Evolutionary conservation across 177 flowering plant genomes (phyloP).

Genomic region (Tripterygium wilfordii): DNA sequence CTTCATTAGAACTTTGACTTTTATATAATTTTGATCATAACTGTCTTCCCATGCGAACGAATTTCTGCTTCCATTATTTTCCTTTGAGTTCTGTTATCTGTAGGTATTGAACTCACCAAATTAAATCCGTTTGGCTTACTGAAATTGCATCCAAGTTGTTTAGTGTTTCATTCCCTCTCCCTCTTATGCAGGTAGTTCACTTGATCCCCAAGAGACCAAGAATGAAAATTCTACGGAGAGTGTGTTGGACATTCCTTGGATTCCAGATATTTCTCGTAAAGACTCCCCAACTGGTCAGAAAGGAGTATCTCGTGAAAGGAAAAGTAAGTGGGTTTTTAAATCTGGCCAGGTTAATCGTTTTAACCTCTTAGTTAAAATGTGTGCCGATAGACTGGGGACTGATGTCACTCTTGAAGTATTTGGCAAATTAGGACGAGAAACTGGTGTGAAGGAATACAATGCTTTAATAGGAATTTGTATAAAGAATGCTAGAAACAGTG

Average conservation of each 20-base stretch:
- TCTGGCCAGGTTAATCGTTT: slow-evolving; percentile 33
- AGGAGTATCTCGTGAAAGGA: slow-evolving; percentile 52
- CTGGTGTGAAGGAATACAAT: slow-evolving; percentile 64
- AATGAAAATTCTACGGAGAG: slow-evolving; percentile 14
- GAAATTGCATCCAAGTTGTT: background rate
- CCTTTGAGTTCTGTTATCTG: background rate
- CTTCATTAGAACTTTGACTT: too few relatives aligned
- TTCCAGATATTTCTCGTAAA: slow-evolving; percentile 15
- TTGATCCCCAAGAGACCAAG: slow-evolving; percentile 10
- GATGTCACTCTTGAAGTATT: slow-evolving; percentile 44
- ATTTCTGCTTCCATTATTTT: too few relatives aligned
- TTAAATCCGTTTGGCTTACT: background rate
- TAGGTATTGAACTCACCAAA: background rate
- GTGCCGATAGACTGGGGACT: slow-evolving; percentile 53
- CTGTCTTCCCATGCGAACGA: too few relatives aligned
- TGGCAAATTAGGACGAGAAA: slow-evolving; percentile 56
- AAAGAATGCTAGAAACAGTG: slow-evolving; percentile 44
- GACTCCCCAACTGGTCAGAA: slow-evolving; percentile 34
- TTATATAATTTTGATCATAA: too few relatives aligned
- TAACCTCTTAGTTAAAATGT: slow-evolving; percentile 32
- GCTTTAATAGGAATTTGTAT: slow-evolving; percentile 51
- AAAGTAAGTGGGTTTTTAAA: slow-evolving; percentile 53
- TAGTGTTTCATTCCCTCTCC: background rate
- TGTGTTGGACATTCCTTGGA: slow-evolving; percentile 45
- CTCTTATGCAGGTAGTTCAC: slow-evolving; percentile 3